phyloP scores from a whole-genome alignment of 352 stramenopile genomes.

The Pythium phragmiticola region DNA sequence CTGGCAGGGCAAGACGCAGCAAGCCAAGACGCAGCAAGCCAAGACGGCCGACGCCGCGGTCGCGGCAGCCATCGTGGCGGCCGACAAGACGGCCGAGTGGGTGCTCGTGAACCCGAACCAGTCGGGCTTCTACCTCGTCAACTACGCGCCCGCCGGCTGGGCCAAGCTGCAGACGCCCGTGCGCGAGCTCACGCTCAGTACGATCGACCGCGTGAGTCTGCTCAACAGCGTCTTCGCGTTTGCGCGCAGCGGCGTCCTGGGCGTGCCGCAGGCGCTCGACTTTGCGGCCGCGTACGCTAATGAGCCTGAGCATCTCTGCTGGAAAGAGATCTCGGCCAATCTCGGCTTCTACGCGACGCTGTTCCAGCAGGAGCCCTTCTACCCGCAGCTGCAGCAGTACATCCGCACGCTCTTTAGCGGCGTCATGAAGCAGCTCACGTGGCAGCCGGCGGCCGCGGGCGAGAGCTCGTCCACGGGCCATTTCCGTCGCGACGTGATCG shows the following conservation, averaged over 20 bases:
- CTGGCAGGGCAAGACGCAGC: constrained; percentile 67
- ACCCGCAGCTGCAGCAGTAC: constrained; percentile 51
- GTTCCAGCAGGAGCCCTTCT: constrained; percentile 55
- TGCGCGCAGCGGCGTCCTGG: constrained; percentile 53
- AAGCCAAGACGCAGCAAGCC: constrained; percentile 26
- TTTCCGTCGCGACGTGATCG: constrained; percentile 64
- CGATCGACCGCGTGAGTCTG: constrained; percentile 91
- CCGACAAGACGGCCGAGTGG: constrained; percentile 63
- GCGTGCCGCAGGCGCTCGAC: constrained; percentile 51
- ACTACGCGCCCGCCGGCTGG: constrained; percentile 89
- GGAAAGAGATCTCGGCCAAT: constrained; percentile 65
- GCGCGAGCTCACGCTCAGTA: constrained; percentile 46
- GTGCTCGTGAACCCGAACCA: constrained; percentile 96
- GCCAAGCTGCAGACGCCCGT: constrained; percentile 67
- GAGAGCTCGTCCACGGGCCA: constrained; percentile 23
- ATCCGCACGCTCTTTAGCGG: constrained; percentile 49
- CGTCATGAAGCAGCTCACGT: constrained; percentile 58
- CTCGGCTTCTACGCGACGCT: constrained; percentile 50
- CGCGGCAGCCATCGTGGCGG: constrained; percentile 40
- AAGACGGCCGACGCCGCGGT: constrained; percentile 80
- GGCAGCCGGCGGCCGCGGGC: constrained; percentile 35
- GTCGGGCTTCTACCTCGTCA: constrained; percentile 94
- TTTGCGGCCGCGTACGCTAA: constrained; percentile 58
- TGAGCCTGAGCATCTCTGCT: constrained; percentile 59
- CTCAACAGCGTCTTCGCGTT: constrained; percentile 93